Conservation (phyloP, 2,329 filamentous ascomycete genomes). For the Epichloe coenophiala region DNA sequence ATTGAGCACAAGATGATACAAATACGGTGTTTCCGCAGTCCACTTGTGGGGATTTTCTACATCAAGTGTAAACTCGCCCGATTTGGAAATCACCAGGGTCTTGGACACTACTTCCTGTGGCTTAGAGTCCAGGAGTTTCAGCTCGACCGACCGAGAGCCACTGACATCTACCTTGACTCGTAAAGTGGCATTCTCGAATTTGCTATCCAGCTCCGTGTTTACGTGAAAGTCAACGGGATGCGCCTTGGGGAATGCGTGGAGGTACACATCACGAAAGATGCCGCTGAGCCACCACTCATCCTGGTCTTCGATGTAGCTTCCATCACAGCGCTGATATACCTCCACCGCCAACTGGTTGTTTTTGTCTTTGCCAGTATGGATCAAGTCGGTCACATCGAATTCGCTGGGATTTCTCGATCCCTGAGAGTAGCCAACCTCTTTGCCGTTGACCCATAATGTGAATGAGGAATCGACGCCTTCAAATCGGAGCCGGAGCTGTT, state of each 20-base stretch:
- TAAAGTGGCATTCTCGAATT: conserved; percentile 40
- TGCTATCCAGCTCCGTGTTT: conserved; percentile 39
- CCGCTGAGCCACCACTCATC: conserved; percentile 57
- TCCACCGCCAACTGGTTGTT: conserved; percentile 49
- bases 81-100: conserved; percentile 15
- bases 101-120: conserved; percentile 14
- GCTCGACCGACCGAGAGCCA: conserved; percentile 15
- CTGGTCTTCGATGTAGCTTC: conserved; percentile 58
- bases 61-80: conserved; percentile 25
- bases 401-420: conserved; percentile 60
- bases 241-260: conserved; percentile 45
- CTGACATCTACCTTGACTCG: conserved; percentile 30
- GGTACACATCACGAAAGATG: conserved; percentile 57
- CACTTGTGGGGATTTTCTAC: conserved; percentile 45
- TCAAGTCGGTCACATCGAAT: conserved; percentile 50
- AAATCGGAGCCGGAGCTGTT: conserved; percentile 54
- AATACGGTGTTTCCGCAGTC: conserved; percentile 54
- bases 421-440: conserved; percentile 56
- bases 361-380: conserved; percentile 26
- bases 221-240: conserved; percentile 44
- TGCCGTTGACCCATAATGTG: conserved; percentile 56
- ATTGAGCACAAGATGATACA: conserved; percentile 38
- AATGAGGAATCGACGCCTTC: conserved; percentile 65
- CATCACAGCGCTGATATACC: conserved; percentile 61
- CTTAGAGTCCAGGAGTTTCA: conserved; percentile 24